Evolutionary conservation across 1,139 yeast genomes (phyloP).

Genomic region (Suhomyces taliae): DNA sequence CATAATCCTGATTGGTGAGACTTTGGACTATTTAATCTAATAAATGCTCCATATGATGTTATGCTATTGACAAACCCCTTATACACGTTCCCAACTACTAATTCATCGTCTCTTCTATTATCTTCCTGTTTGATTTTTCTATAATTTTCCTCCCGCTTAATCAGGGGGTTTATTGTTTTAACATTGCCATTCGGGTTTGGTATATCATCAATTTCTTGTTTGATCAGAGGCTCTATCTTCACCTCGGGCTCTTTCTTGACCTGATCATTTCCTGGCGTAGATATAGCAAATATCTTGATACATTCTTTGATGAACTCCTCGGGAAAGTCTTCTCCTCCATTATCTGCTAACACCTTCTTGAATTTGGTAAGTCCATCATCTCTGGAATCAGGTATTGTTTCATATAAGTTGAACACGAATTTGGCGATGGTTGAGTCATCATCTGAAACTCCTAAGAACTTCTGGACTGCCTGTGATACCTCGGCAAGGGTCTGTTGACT

Average conservation of each 20-base stretch:
- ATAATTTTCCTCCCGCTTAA: background rate
- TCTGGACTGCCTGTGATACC: constrained; percentile 4
- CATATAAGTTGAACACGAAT: constrained; percentile 53
- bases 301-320: constrained; percentile 39
- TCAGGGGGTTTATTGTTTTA: too few relatives aligned
- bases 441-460: constrained; percentile 16
- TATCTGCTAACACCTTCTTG: constrained; percentile 42
- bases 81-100: constrained; percentile 45
- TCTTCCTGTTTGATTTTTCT: background rate
- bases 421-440: constrained; percentile 55
- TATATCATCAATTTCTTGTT: background rate
- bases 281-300: constrained; percentile 20
- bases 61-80: constrained; percentile 61
- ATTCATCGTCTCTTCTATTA: background rate
- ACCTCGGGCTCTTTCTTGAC: background rate
- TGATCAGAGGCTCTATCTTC: background rate
- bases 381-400: constrained; percentile 8
- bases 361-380: constrained; percentile 32
- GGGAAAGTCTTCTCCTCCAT: constrained; percentile 68
- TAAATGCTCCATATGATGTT: constrained; percentile 78
- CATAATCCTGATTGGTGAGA: constrained; percentile 57
- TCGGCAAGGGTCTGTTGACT: background rate
- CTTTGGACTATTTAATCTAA: constrained; percentile 34
- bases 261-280: background rate
- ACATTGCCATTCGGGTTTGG: background rate